Conservation (phyloP, 495 filamentous ascomycete genomes). For the Hypoxylon perforatum region DNA sequence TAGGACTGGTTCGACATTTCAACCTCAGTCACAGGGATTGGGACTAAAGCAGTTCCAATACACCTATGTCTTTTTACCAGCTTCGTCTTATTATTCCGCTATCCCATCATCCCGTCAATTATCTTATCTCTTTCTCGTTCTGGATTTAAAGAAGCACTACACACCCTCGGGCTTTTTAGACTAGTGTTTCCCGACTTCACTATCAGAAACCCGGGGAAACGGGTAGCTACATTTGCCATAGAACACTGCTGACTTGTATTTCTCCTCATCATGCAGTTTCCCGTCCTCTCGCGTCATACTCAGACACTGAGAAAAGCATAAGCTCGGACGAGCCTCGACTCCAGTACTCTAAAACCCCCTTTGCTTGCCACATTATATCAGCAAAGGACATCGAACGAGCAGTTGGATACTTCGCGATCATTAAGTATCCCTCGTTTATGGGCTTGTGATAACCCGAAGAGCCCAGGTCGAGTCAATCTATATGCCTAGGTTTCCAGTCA, state of each 20-base stretch:
- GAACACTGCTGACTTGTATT: slow-evolving; percentile 46
- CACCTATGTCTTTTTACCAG: slow-evolving; percentile 11
- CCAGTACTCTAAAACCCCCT: slow-evolving; percentile 18
- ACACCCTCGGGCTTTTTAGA: slow-evolving; percentile 30
- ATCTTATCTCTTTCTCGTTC: slow-evolving; percentile 8
- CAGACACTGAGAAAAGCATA: slow-evolving; percentile 16
- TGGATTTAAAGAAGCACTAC: slow-evolving; percentile 7
- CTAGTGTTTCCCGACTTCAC: slow-evolving; percentile 31
- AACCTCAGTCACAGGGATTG: slow-evolving; percentile 2
- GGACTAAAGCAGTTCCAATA: slow-evolving; percentile 12
- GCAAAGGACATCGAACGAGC: slow-evolving; percentile 21
- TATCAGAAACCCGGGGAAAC: slow-evolving; percentile 29
- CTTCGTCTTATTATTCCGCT: slow-evolving; percentile 22
- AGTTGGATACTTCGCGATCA: slow-evolving; percentile 19
- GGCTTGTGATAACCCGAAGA: slow-evolving; percentile 36
- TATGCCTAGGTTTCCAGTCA: slow-evolving; percentile 65
- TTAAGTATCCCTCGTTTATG: slow-evolving; percentile 37
- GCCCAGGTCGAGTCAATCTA: slow-evolving; percentile 49
- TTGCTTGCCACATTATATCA: slow-evolving; percentile 12
- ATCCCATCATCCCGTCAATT: too few species aligned
- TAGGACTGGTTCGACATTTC: slow-evolving; percentile 23
- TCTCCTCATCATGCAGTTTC: slow-evolving; percentile 47
- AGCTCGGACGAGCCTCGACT: slow-evolving; percentile 28
- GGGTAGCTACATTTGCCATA: slow-evolving; percentile 44
- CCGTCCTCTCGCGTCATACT: slow-evolving; percentile 38